A percentile compares a stretch with the other conserved stretches of the same genome.
Evolutionary conservation across 352 stramenopile species (phyloP).

Genomic region (Globisporangium alternatum): DNA sequence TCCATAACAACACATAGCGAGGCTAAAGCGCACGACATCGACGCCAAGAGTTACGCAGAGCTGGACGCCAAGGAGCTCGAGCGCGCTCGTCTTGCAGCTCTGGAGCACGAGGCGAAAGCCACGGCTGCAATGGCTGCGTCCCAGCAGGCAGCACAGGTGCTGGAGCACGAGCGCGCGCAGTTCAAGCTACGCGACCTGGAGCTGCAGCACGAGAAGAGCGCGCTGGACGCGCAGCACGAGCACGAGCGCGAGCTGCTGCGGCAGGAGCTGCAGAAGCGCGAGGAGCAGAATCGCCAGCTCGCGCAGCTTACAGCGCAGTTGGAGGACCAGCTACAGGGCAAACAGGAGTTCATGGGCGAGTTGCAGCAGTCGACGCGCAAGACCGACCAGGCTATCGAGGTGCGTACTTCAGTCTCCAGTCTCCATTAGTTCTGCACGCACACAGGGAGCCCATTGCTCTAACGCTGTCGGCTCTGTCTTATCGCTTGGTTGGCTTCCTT

Average conservation of each 20-base stretch:
- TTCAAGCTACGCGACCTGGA: slow-evolving; percentile 26
- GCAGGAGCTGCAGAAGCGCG: slow-evolving; percentile 21
- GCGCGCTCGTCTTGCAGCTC: not conserved
- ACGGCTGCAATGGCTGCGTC: slow-evolving; percentile 24
- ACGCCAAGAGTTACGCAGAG: not conserved
- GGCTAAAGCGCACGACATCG: not conserved
- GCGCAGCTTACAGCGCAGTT: slow-evolving; percentile 25
- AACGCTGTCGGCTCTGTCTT: not conserved
- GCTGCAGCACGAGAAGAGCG: slow-evolving; percentile 25
- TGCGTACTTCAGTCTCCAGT: slow-evolving; percentile 9
- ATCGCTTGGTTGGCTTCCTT: not conserved
- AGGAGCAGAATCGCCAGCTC: slow-evolving; percentile 37
- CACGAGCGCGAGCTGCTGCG: slow-evolving; percentile 26
- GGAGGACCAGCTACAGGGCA: slow-evolving; percentile 30
- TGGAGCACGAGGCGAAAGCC: slow-evolving; percentile 5
- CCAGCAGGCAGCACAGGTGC: slow-evolving; percentile 17
- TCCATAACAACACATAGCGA: slow-evolving; percentile 4
- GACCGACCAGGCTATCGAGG: slow-evolving; percentile 55
- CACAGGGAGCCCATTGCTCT: not conserved
- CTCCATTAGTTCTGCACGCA: not conserved
- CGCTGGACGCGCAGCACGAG: slow-evolving; percentile 23
- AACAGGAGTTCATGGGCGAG: slow-evolving; percentile 25
- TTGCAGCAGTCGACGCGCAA: slow-evolving; percentile 33
- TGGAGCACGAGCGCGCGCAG: slow-evolving; percentile 29
- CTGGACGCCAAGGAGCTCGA: slow-evolving; percentile 3